Evolutionary conservation across 2,329 filamentous ascomycete species (phyloP).

Genomic region (Microsporum audouinii): DNA sequence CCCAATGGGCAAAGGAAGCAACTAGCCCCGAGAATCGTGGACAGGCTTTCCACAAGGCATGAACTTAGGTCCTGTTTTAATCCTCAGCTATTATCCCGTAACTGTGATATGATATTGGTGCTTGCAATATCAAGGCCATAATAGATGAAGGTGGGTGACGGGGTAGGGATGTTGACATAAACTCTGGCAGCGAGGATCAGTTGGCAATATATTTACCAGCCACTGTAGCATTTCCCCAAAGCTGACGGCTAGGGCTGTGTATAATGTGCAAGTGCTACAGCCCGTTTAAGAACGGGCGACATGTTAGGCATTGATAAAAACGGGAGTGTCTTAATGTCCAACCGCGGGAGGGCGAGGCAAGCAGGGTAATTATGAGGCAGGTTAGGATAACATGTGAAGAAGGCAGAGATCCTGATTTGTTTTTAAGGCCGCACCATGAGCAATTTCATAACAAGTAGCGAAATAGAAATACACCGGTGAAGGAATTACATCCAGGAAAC

Average conservation of each 20-base stretch:
- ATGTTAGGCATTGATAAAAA: neutral
- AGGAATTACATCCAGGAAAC: slow-evolving; percentile 4
- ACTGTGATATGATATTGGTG: neutral
- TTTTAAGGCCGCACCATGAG: neutral
- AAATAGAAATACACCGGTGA: slow-evolving; percentile 3
- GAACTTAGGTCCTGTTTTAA: neutral
- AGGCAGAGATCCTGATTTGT: slow-evolving; percentile 1
- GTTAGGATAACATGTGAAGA: neutral
- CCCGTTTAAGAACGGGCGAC: neutral
- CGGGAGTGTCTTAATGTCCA: neutral
- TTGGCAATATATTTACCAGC: neutral
- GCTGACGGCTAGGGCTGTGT: neutral
- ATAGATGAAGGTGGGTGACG: neutral
- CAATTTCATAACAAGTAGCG: neutral
- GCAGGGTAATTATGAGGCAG: neutral
- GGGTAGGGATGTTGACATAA: neutral
- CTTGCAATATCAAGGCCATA: neutral
- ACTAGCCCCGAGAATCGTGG: too few relatives aligned
- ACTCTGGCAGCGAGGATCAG: neutral
- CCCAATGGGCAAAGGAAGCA: too few relatives aligned
- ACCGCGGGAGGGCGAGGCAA: neutral
- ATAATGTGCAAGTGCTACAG: neutral
- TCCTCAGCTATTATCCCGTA: neutral
- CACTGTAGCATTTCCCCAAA: neutral
- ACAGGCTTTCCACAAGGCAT: neutral